Percentiles rank a stretch among this genome's conserved stretches.
These are phyloP conservation scores for Myriosclerotinia duriaeana DNA, from an alignment of 2,329 filamentous ascomycete genomes.

Conservation along the genomic window DNA sequence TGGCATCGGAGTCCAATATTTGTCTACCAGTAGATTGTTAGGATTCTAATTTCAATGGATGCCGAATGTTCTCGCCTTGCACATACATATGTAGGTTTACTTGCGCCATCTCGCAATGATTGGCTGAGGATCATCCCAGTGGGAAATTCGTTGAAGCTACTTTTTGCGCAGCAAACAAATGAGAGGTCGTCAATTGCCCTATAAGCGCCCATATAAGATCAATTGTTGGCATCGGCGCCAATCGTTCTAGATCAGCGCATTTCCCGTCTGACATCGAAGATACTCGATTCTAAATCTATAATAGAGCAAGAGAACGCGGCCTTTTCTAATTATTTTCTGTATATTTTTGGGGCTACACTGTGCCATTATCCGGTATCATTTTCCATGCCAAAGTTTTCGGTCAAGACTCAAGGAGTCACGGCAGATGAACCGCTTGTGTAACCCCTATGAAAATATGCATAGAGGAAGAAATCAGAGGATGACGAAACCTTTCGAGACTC, in stretches of 20 bases:
- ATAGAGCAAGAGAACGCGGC: neutral
- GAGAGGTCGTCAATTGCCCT: neutral
- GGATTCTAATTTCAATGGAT: neutral
- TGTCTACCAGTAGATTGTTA: neutral
- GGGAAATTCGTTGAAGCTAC: neutral
- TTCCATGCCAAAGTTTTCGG: neutral
- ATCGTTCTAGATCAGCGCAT: slow-evolving; percentile 1
- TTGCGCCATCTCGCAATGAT: neutral
- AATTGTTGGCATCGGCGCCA: neutral
- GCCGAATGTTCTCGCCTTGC: neutral
- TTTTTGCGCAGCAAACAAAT: neutral
- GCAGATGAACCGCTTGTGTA: neutral
- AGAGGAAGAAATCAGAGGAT: neutral
- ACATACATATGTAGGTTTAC: neutral
- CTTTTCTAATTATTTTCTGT: neutral
- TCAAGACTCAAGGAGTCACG: slow-evolving; percentile 5
- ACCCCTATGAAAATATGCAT: neutral
- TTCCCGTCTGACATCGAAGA: neutral
- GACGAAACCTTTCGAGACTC: neutral
- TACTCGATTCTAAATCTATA: neutral
- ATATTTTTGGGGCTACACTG: neutral
- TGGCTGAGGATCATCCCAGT: slow-evolving; percentile 6
- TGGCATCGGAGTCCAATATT: neutral
- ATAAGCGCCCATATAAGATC: slow-evolving; percentile 3
- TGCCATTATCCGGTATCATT: neutral